Percentiles rank a stretch among this genome's conserved stretches.
Evolutionary conservation across 148 eudicot species (phyloP).

Genomic region (Camellia japonica): DNA sequence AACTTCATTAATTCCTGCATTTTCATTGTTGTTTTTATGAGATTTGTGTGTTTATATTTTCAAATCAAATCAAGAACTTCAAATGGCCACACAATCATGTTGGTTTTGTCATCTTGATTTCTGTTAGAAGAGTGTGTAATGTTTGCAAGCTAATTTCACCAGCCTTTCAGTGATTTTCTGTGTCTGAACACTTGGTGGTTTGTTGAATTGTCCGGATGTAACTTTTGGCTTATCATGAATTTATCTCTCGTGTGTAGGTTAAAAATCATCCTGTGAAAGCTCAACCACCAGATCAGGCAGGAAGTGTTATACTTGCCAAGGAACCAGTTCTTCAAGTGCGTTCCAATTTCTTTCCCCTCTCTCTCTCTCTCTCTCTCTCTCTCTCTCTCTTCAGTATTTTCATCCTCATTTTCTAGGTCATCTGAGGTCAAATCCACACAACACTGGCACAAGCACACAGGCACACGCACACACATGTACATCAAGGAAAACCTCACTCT

Average conservation of each 20-base stretch:
- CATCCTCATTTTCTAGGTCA: too few relatives aligned
- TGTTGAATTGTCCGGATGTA: background rate
- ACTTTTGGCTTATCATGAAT: background rate
- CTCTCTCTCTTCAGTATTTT: background rate
- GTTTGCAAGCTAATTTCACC: background rate
- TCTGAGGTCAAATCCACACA: background rate
- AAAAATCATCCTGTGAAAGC: slow-evolving; percentile 88
- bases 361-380: background rate
- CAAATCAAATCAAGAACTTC: background rate
- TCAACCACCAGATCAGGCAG: slow-evolving; percentile 75
- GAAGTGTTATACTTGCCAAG: slow-evolving; percentile 82
- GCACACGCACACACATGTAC: background rate
- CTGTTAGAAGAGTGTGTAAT: background rate
- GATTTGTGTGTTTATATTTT: background rate
- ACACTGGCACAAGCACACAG: background rate
- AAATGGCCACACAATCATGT: background rate
- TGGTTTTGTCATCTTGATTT: background rate
- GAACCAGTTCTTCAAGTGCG: slow-evolving; percentile 86
- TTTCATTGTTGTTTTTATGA: background rate
- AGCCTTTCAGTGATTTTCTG: background rate
- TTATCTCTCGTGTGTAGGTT: slow-evolving; percentile 36
- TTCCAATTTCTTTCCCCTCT: background rate
- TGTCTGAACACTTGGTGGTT: background rate
- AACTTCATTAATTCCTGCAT: background rate
- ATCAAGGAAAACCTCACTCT: slow-evolving; percentile 2